Conservation (phyloP, 2,329 filamentous ascomycete species). For the Aureobasidium sp. region DNA sequence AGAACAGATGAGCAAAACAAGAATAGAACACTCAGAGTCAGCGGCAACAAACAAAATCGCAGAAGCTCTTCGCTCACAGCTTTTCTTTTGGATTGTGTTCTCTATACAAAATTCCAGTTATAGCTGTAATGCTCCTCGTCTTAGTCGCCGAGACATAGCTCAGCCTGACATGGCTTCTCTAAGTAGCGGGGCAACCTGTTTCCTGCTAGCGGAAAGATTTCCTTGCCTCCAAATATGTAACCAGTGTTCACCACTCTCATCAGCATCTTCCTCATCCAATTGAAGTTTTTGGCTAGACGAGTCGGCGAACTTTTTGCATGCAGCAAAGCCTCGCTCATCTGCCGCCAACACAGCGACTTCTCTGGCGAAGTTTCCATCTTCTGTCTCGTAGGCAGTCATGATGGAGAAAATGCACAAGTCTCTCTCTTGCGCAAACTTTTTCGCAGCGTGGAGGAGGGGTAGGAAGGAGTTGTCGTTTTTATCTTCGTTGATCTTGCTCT, state of each 20-base stretch:
- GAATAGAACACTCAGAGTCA: neutral
- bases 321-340: constrained; percentile 39
- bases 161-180: constrained; percentile 34
- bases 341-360: constrained; percentile 61
- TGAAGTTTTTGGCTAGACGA: constrained; percentile 41
- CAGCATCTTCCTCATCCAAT: constrained; percentile 38
- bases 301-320: constrained; percentile 48
- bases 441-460: constrained; percentile 41
- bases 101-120: neutral
- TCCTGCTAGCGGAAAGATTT: constrained; percentile 50
- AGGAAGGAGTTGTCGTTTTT: constrained; percentile 19
- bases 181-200: constrained; percentile 53
- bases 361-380: constrained; percentile 49
- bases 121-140: neutral
- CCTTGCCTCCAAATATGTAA: constrained; percentile 59
- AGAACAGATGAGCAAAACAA: neutral
- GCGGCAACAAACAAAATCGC: neutral
- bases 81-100: neutral
- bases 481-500: constrained; percentile 42
- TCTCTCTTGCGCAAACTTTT: constrained; percentile 46
- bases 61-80: neutral
- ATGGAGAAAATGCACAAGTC: constrained; percentile 54
- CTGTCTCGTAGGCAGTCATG: constrained; percentile 57
- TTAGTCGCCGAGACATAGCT: neutral
- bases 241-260: constrained; percentile 33